A percentile compares a stretch with the other conserved stretches of the same genome.
Conservation (phyloP, 495 filamentous ascomycete genomes). For the Podospora pseudocomata region DNA sequence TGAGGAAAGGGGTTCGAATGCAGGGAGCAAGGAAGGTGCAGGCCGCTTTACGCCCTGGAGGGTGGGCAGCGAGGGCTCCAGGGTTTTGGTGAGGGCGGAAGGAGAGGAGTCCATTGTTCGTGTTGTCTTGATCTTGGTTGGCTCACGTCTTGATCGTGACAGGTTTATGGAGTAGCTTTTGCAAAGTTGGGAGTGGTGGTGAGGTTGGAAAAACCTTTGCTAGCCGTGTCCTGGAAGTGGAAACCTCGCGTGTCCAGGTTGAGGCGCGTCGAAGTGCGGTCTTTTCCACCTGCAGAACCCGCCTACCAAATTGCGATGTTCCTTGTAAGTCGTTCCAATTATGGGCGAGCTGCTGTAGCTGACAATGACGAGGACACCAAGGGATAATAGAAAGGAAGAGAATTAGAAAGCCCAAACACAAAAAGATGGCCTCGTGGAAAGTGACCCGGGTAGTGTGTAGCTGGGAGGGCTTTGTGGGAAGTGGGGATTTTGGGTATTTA, state of each 20-base stretch:
- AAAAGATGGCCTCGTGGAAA: constrained; percentile 5
- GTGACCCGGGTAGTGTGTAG: not conserved
- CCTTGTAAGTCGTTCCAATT: constrained; percentile 16
- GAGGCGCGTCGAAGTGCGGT: constrained; percentile 27
- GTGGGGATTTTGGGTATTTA: not conserved
- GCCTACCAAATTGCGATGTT: constrained; percentile 13
- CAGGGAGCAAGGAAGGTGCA: constrained; percentile 75
- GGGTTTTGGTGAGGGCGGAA: constrained; percentile 17
- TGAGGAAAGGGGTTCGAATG: constrained; percentile 89
- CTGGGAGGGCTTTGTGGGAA: not conserved
- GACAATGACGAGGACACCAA: not conserved
- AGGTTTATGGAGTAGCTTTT: constrained; percentile 8
- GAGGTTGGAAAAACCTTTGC: constrained; percentile 10
- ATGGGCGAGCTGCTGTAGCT: not conserved
- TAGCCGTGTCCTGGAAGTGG: constrained; percentile 8
- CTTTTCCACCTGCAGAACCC: constrained; percentile 15
- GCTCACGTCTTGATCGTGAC: constrained; percentile 28
- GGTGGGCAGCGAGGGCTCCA: constrained; percentile 43
- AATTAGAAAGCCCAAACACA: not conserved
- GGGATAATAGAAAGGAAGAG: not conserved
- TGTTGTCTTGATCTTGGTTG: not conserved
- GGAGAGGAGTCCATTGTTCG: constrained; percentile 34
- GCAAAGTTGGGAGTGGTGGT: not conserved
- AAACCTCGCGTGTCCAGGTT: constrained; percentile 19
- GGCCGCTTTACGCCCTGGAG: constrained; percentile 70